A percentile compares a stretch with the other conserved stretches of the same genome.
Evolutionary conservation across 2,329 filamentous ascomycete species (phyloP).

Genomic region (Xylariaceae sp.): DNA sequence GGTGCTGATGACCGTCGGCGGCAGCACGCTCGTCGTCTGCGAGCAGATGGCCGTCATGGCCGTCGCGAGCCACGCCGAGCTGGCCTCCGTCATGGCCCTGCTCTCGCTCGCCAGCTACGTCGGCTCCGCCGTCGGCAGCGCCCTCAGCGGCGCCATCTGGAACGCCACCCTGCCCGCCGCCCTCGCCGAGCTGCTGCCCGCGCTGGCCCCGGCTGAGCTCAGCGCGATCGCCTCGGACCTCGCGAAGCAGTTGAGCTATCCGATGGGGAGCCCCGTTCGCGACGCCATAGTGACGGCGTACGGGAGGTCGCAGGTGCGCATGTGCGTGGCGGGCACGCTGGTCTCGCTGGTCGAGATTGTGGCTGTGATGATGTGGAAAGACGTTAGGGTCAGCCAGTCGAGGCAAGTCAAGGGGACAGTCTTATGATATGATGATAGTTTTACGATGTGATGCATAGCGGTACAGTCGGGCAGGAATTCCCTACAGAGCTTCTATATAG

Average conservation of each 20-base stretch:
- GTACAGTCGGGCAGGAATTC: constrained; percentile 1
- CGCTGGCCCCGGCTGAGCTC: constrained; percentile 17
- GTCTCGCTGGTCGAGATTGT: constrained; percentile 23
- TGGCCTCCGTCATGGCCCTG: constrained; percentile 41
- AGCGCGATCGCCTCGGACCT: constrained; percentile 23
- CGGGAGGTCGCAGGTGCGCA: constrained; percentile 27
- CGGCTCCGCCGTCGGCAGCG: constrained; percentile 33
- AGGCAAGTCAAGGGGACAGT: constrained; percentile 27
- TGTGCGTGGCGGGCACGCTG: constrained; percentile 27
- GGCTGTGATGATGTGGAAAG: constrained; percentile 25
- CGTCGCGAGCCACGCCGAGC: constrained; percentile 44
- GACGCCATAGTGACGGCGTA: constrained; percentile 28
- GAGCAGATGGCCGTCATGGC: constrained; percentile 53
- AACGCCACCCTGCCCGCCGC: constrained; percentile 28
- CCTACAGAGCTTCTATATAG: no score
- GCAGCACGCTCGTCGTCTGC: constrained; percentile 45
- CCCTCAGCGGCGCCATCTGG: constrained; percentile 38
- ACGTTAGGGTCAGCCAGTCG: constrained; percentile 23
- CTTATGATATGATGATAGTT: constrained; percentile 13
- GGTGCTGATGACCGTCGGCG: constrained; percentile 46
- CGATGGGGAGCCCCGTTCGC: constrained; percentile 24
- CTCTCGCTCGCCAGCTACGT: constrained; percentile 30
- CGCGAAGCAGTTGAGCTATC: constrained; percentile 28
- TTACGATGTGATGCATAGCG: not conserved
- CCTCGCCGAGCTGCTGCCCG: constrained; percentile 20